Percentiles rank a stretch among this genome's conserved stretches.
Conservation (phyloP, 768 basidiomycete genomes). For the Exidia glandulosa region DNA sequence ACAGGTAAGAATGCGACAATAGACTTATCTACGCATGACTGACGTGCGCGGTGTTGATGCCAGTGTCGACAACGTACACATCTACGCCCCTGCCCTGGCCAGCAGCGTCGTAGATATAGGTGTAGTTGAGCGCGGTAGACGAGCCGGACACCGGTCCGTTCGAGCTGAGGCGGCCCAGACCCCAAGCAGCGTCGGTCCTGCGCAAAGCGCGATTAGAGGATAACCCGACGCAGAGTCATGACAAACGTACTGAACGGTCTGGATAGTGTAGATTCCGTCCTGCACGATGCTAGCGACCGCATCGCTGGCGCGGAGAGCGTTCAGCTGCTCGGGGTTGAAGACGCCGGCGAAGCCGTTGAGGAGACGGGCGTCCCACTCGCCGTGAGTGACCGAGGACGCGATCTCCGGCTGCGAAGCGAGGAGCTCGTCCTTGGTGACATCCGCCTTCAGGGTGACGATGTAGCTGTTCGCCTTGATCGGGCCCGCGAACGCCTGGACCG, state of each 20-base stretch:
- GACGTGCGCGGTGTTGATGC: conserved; percentile 15
- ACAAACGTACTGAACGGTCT: neutral
- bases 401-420: neutral
- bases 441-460: conserved; percentile 17
- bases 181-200: neutral
- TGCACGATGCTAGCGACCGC: conserved; percentile 19
- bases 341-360: conserved; percentile 18
- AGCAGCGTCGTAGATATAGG: conserved; percentile 21
- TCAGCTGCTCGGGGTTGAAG: conserved; percentile 12
- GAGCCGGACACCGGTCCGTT: neutral
- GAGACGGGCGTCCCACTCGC: conserved; percentile 11
- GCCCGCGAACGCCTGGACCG: conserved; percentile 7
- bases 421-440: conserved; percentile 9
- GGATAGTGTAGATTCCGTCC: conserved; percentile 20
- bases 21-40: neutral
- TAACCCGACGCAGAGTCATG: too few species aligned
- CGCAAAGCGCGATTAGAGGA: neutral
- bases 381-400: conserved; percentile 8
- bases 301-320: conserved; percentile 14
- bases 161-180: neutral
- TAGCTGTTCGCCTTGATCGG: conserved; percentile 7
- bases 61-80: conserved; percentile 27
- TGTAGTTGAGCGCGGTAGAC: conserved; percentile 11
- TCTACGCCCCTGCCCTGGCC: conserved; percentile 25
- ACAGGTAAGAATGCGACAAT: neutral